Conservation (phyloP, 176 grass and related monocot species). For the Pontederia crassipes region DNA sequence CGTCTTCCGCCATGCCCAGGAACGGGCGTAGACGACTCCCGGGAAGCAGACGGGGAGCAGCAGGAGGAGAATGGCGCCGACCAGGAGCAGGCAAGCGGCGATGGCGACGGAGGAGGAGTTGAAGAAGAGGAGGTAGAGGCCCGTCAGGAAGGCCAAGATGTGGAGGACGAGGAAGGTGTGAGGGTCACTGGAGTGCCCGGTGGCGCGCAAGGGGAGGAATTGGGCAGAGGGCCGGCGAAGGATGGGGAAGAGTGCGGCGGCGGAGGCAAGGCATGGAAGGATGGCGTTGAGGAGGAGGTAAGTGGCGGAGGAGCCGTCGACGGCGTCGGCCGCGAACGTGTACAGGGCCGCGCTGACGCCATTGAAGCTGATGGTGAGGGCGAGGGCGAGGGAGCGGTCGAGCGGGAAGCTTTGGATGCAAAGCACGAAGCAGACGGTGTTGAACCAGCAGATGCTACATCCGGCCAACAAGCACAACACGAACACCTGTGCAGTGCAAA, state of each 20-base stretch:
- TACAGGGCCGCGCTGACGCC: constrained; percentile 75
- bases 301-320: constrained; percentile 33
- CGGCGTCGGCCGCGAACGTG: constrained; percentile 46
- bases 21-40: constrained; percentile 16
- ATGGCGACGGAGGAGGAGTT: constrained; percentile 37
- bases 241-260: constrained; percentile 46
- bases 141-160: constrained; percentile 57
- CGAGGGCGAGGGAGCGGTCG: constrained; percentile 64
- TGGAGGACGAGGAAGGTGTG: constrained; percentile 56
- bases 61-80: constrained; percentile 55
- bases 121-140: constrained; percentile 61
- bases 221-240: constrained; percentile 34
- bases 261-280: constrained; percentile 44
- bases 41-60: constrained; percentile 50
- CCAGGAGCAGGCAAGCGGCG: constrained; percentile 37
- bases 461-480: constrained; percentile 64
- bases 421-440: constrained; percentile 90
- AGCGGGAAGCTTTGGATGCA: constrained; percentile 66
- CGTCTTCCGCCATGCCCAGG: constrained; percentile 30
- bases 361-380: constrained; percentile 92
- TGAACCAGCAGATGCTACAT: constrained; percentile 98
- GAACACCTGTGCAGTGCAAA: constrained; percentile 43
- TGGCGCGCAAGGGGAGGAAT: constrained; percentile 23
- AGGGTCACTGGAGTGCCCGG: constrained; percentile 22
- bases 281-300: constrained; percentile 81